phyloP scores from a whole-genome alignment of 2,329 filamentous ascomycete species.

The Bipolaris cookei region DNA sequence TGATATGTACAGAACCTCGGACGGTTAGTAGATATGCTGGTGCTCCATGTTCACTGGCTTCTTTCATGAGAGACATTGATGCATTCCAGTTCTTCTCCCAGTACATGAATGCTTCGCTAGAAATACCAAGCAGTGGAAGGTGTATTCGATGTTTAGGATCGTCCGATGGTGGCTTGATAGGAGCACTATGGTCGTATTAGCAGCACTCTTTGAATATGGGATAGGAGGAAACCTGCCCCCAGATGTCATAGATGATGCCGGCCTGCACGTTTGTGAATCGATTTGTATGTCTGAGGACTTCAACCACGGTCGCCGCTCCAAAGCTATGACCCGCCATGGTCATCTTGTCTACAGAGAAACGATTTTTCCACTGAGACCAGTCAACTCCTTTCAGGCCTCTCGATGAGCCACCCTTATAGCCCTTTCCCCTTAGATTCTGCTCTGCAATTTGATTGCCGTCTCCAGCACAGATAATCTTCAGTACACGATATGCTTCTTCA shows the following conservation, averaged over 20 bases:
- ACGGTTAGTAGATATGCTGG: slow-evolving; percentile 57
- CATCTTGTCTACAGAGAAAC: slow-evolving; percentile 63
- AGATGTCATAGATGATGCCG: slow-evolving; percentile 71
- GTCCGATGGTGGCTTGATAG: slow-evolving; percentile 52
- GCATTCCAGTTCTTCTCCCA: slow-evolving; percentile 69
- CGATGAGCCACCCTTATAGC: slow-evolving; percentile 65
- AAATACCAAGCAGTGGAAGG: slow-evolving; percentile 67
- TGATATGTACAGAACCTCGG: slow-evolving; percentile 68
- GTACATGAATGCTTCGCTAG: slow-evolving; percentile 73
- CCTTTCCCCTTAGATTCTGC: slow-evolving; percentile 63
- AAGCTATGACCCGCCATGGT: slow-evolving; percentile 72
- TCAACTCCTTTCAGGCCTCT: slow-evolving; percentile 62
- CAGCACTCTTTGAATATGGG: background rate
- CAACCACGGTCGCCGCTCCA: slow-evolving; percentile 68
- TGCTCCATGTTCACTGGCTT: slow-evolving; percentile 58
- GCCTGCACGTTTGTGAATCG: slow-evolving; percentile 65
- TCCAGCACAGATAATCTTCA: slow-evolving; percentile 63
- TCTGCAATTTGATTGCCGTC: slow-evolving; percentile 59
- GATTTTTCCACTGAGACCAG: slow-evolving; percentile 64
- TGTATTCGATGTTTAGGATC: slow-evolving; percentile 55
- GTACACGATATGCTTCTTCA: slow-evolving; percentile 65
- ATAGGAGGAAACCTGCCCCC: slow-evolving; percentile 52
- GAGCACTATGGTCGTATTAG: slow-evolving; percentile 49
- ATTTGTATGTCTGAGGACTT: slow-evolving; percentile 62
- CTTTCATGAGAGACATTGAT: slow-evolving; percentile 62